A percentile compares a stretch with the other conserved stretches of the same genome.
phyloP scores from a whole-genome alignment of 2,329 filamentous ascomycete species.

The Phaeomoniella chlamydospora region DNA sequence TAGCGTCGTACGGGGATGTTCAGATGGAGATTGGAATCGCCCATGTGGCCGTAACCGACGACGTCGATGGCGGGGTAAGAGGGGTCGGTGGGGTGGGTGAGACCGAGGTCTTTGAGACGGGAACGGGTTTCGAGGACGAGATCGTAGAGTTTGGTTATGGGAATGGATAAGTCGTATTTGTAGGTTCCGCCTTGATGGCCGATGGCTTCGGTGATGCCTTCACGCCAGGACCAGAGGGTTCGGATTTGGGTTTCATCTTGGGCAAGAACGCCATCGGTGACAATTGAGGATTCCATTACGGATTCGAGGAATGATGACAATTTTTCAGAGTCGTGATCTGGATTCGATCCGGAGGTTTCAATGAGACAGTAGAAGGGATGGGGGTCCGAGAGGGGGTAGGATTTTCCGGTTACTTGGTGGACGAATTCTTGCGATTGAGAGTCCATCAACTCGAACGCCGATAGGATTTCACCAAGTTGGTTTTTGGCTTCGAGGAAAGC shows the following conservation, averaged over 20 bases:
- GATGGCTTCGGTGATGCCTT: slow-evolving; percentile 79
- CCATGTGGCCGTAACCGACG: slow-evolving; percentile 98
- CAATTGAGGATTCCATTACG: slow-evolving; percentile 77
- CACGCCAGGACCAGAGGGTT: slow-evolving; percentile 80
- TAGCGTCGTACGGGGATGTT: slow-evolving; percentile 76
- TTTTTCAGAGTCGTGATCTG: slow-evolving; percentile 87
- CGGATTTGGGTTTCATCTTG: slow-evolving; percentile 84
- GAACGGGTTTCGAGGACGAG: slow-evolving; percentile 75
- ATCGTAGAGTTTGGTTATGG: slow-evolving; percentile 70
- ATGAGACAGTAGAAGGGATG: slow-evolving; percentile 93
- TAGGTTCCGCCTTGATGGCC: slow-evolving; percentile 90
- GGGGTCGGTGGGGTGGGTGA: slow-evolving; percentile 58
- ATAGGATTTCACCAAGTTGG: slow-evolving; percentile 87
- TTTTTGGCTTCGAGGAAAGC: slow-evolving; percentile 82
- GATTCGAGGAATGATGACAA: slow-evolving; percentile 79
- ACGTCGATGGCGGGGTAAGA: slow-evolving; percentile 72
- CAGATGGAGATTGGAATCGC: slow-evolving; percentile 86
- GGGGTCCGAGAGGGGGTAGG: slow-evolving; percentile 65
- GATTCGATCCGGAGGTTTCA: slow-evolving; percentile 89
- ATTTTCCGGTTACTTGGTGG: slow-evolving; percentile 57
- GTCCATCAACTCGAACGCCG: slow-evolving; percentile 97
- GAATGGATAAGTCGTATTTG: slow-evolving; percentile 97
- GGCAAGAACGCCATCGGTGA: slow-evolving; percentile 78
- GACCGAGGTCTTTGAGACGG: slow-evolving; percentile 56
- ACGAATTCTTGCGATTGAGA: slow-evolving; percentile 67